A percentile compares a stretch with the other conserved stretches of the same genome.
Conservation (phyloP, 2,329 filamentous ascomycete genomes). For the Fusarium hainanense region DNA sequence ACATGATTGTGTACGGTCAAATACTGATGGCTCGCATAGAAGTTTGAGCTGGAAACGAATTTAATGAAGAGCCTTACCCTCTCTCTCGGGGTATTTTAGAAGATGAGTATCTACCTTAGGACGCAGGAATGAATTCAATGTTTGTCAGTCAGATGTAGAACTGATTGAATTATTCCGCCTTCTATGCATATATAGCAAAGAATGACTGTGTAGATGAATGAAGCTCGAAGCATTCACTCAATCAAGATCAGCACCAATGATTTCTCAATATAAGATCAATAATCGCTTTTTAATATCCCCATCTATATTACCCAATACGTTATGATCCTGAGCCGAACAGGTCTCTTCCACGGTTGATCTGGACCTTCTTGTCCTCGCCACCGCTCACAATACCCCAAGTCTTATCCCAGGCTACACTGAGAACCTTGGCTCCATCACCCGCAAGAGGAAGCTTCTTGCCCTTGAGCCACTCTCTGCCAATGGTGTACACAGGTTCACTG, state of each 20-base stretch:
- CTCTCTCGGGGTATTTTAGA: background rate
- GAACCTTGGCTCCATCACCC: constrained; percentile 90
- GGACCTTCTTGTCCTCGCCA: constrained; percentile 93
- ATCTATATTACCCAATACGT: constrained; percentile 20
- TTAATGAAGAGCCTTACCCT: background rate
- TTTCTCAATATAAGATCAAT: constrained; percentile 26
- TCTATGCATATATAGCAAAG: background rate
- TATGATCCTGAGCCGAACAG: constrained; percentile 56
- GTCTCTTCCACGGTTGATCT: constrained; percentile 81
- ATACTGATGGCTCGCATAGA: background rate
- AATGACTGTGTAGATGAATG: background rate
- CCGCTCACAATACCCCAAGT: constrained; percentile 89
- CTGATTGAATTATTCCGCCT: background rate
- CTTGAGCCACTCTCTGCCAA: constrained; percentile 78
- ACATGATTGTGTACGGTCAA: background rate
- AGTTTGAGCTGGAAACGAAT: constrained; percentile 7
- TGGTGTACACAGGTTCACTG: constrained; percentile 78
- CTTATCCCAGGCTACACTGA: constrained; percentile 86
- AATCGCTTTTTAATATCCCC: constrained; percentile 26
- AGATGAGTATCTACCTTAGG: background rate
- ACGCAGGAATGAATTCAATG: background rate
- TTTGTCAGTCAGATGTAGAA: background rate
- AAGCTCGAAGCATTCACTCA: background rate
- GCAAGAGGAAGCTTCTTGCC: constrained; percentile 72
- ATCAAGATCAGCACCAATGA: background rate